Evolutionary conservation across 2,329 filamentous ascomycete species (phyloP).

Genomic region (Bertia moriformis): DNA sequence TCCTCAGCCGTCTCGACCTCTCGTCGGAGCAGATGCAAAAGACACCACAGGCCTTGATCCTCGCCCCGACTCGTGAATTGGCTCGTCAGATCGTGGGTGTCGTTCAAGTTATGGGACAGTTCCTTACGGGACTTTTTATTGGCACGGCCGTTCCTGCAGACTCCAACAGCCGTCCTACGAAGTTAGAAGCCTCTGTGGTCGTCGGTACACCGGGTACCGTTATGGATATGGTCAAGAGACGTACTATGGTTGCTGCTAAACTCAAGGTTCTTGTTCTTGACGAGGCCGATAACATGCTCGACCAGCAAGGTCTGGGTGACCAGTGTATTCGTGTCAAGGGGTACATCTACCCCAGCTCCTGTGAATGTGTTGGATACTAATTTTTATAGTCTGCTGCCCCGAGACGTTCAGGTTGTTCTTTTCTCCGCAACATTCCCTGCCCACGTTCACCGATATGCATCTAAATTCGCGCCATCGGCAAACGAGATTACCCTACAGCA

Average conservation of each 20-base stretch:
- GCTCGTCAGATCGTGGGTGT: conserved; percentile 60
- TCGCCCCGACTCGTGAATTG: conserved; percentile 59
- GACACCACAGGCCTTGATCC: conserved; percentile 50
- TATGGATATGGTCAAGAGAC: conserved; percentile 49
- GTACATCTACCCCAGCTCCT: conserved; percentile 22
- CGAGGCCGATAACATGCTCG: conserved; percentile 67
- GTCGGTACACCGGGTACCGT: conserved; percentile 62
- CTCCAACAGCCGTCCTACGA: conserved; percentile 32
- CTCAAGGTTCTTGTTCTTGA: conserved; percentile 57
- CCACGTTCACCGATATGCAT: conserved; percentile 49
- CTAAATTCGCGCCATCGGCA: conserved; percentile 49
- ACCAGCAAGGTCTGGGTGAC: conserved; percentile 59
- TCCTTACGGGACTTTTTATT: conserved; percentile 44
- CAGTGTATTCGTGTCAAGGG: conserved; percentile 59
- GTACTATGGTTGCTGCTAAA: conserved; percentile 35
- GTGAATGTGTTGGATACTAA: conserved; percentile 9
- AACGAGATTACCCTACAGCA: conserved; percentile 56
- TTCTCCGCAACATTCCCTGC: conserved; percentile 62
- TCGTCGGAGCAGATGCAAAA: conserved; percentile 19
- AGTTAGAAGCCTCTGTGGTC: conserved; percentile 44
- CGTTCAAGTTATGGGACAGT: conserved; percentile 50
- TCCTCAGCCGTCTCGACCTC: conserved; percentile 51
- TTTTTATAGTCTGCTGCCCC: conserved; percentile 34
- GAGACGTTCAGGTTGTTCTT: conserved; percentile 47
- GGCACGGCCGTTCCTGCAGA: conserved; percentile 51